These are phyloP conservation scores for Uronychia binucleata DNA, from an alignment of 73 alveolate species.

Conservation along the genomic window DNA sequence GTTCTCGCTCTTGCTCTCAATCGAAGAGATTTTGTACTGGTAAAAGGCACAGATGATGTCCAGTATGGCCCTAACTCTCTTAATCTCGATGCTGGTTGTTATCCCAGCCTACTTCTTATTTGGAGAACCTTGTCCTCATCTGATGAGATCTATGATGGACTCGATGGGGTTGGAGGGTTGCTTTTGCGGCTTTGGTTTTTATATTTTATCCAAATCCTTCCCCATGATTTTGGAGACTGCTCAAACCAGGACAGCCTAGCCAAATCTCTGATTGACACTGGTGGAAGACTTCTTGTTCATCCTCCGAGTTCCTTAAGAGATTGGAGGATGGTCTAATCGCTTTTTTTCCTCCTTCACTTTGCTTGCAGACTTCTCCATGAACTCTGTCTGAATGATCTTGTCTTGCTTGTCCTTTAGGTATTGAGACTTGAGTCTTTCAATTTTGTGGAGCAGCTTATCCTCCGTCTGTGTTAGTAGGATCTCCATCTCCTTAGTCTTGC, in stretches of 20 bases:
- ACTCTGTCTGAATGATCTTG: background rate
- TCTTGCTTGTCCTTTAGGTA: background rate
- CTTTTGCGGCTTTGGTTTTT: background rate
- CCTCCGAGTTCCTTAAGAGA: too few relatives aligned
- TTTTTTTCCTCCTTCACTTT: too few relatives aligned
- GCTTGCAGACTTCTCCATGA: too few relatives aligned
- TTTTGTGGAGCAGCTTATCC: background rate
- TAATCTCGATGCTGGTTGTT: too few relatives aligned
- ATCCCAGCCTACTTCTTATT: background rate
- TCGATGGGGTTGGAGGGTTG: background rate
- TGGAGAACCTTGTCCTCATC: background rate
- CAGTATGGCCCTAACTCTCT: too few relatives aligned
- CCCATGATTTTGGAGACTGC: background rate
- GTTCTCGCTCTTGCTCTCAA: slow-evolving; percentile 24
- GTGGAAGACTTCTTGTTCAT: too few relatives aligned
- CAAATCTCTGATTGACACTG: too few relatives aligned
- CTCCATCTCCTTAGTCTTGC: background rate
- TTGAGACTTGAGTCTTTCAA: background rate
- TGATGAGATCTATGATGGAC: too few relatives aligned
- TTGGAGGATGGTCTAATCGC: too few relatives aligned
- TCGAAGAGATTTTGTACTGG: slow-evolving; percentile 34
- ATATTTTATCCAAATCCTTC: background rate
- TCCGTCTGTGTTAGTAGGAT: background rate
- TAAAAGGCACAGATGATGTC: too few relatives aligned
- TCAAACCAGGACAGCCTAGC: background rate